These are phyloP conservation scores for Metschnikowia aberdeeniae DNA, from an alignment of 805 yeast species.

Conservation along the genomic window DNA sequence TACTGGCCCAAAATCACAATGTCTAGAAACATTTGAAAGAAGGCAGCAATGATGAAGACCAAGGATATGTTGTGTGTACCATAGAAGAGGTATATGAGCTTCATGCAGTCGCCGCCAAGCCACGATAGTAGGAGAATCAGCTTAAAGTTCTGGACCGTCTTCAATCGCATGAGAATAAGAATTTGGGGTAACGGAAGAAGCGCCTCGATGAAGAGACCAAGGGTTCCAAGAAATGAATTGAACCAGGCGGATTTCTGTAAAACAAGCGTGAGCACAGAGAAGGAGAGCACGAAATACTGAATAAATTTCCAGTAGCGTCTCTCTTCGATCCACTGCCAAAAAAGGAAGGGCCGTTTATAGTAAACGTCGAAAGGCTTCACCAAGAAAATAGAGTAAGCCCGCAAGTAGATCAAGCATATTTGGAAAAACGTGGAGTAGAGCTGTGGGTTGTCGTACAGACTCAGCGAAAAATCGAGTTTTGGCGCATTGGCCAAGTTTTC, in stretches of 20 bases:
- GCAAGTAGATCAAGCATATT: conserved; percentile 8
- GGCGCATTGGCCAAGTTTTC: conserved; percentile 22
- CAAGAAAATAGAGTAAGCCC: conserved; percentile 22
- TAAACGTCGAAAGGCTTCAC: conserved; percentile 67
- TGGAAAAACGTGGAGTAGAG: conserved; percentile 8
- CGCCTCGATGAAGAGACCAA: conserved; percentile 69
- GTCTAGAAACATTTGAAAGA: conserved; percentile 75
- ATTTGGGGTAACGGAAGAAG: conserved; percentile 76
- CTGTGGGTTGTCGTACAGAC: conserved; percentile 9
- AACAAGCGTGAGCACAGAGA: conserved; percentile 38
- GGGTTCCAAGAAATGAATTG: conserved; percentile 52
- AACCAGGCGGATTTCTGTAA: conserved; percentile 35
- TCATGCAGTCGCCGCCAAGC: conserved; percentile 85
- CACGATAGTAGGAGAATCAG: conserved; percentile 72
- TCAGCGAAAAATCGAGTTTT: conserved; percentile 7
- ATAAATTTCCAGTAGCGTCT: conserved; percentile 61
- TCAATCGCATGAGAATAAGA: conserved; percentile 58
- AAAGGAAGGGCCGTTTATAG: conserved; percentile 57
- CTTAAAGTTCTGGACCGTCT: conserved; percentile 75
- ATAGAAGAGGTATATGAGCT: conserved; percentile 66
- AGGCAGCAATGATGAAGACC: conserved; percentile 64
- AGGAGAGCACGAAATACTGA: conserved; percentile 37
- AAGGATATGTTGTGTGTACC: conserved; percentile 69
- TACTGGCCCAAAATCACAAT: conserved; percentile 70
- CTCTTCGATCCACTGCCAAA: conserved; percentile 85